Conservation (phyloP, 2,329 filamentous ascomycete genomes). For the Cercospora citrullina region DNA sequence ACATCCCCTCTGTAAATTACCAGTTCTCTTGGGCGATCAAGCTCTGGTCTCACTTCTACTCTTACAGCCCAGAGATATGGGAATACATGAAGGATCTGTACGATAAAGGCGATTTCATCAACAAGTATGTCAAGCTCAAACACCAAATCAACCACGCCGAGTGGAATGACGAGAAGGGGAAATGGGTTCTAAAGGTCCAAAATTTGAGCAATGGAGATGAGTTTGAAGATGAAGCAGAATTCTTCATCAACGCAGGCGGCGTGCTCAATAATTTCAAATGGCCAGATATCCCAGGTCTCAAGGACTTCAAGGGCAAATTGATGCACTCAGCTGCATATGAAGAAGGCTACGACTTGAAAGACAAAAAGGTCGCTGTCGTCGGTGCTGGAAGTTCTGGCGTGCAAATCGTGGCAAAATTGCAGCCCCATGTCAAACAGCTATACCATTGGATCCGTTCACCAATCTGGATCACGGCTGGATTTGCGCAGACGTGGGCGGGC, state of each 20-base stretch:
- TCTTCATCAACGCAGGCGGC: slow-evolving; percentile 48
- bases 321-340: slow-evolving; percentile 49
- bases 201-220: slow-evolving; percentile 39
- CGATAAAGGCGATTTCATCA: slow-evolving; percentile 47
- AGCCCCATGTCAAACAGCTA: slow-evolving; percentile 41
- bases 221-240: slow-evolving; percentile 40
- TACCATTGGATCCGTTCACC: slow-evolving; percentile 48
- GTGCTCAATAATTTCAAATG: slow-evolving; percentile 49
- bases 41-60: slow-evolving; percentile 52
- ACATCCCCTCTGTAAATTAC: slow-evolving; percentile 52
- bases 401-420: slow-evolving; percentile 47
- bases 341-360: slow-evolving; percentile 41
- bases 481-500: slow-evolving; percentile 50
- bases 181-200: slow-evolving; percentile 43
- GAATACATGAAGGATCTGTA: slow-evolving; percentile 51
- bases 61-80: slow-evolving; percentile 51
- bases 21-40: slow-evolving; percentile 55
- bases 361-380: slow-evolving; percentile 47
- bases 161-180: slow-evolving; percentile 47
- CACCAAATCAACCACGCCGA: slow-evolving; percentile 47
- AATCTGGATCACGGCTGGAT: slow-evolving; percentile 52
- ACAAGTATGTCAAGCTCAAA: slow-evolving; percentile 49
- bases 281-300: slow-evolving; percentile 46
- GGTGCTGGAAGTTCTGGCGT: slow-evolving; percentile 46
- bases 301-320: slow-evolving; percentile 46